Percentiles rank a stretch among this genome's conserved stretches.
phyloP scores from a whole-genome alignment of 208 protist species.

The Acanthamoeba lenticulata region DNA sequence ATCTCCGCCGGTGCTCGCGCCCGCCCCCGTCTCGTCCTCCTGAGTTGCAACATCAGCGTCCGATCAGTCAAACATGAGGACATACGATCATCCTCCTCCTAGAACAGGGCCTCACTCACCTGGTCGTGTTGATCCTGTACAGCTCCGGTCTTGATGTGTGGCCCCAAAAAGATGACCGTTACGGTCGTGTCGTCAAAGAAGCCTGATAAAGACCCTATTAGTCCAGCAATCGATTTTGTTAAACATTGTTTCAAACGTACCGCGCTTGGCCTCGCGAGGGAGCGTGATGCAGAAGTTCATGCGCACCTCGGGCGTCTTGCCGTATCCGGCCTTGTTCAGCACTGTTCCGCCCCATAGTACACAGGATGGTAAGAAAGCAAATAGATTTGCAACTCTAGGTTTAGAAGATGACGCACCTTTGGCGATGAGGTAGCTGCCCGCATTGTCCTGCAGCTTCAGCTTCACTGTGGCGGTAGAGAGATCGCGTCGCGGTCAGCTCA shows the following conservation, averaged over 20 bases:
- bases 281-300: conserved; percentile 22
- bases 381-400: not conserved
- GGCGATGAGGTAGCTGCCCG: conserved; percentile 3
- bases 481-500: not conserved
- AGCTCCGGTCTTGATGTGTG: not conserved
- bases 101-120: too few species aligned
- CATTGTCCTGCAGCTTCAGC: not conserved
- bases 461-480: too few species aligned
- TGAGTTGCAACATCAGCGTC: too few species aligned
- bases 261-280: not conserved
- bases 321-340: not conserved
- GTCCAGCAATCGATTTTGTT: too few species aligned
- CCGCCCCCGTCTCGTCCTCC: too few species aligned
- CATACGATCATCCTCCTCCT: too few species aligned
- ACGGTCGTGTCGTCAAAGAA: not conserved
- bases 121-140: not conserved
- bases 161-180: conserved; percentile 10
- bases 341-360: too few species aligned
- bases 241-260: not conserved
- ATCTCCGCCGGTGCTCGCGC: too few species aligned
- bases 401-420: not conserved
- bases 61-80: too few species aligned
- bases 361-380: too few species aligned
- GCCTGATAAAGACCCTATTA: not conserved
- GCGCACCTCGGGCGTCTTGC: not conserved